Evolutionary conservation across 2,329 filamentous ascomycete genomes (phyloP).

Genomic region (Juglanconis oblonga): DNA sequence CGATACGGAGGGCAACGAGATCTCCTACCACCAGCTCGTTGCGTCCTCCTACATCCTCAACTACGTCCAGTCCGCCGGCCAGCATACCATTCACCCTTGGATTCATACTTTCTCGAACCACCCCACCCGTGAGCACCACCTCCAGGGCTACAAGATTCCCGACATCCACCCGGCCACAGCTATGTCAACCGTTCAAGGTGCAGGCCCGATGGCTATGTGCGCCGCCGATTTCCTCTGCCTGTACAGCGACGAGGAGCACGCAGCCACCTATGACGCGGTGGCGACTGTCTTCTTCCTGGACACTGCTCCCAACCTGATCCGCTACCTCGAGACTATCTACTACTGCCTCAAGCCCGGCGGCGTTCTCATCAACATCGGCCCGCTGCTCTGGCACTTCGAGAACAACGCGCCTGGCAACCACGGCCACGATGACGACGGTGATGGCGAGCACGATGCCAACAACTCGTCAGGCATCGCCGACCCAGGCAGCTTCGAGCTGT

Average conservation of each 20-base stretch:
- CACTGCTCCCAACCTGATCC: conserved; percentile 88
- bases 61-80: conserved; percentile 53
- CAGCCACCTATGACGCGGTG: conserved; percentile 72
- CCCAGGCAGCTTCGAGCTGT: conserved; percentile 85
- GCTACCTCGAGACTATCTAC: conserved; percentile 80
- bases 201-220: conserved; percentile 83
- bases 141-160: conserved; percentile 71
- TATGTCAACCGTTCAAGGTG: conserved; percentile 36
- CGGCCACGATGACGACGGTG: conserved; percentile 48
- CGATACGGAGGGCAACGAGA: conserved; percentile 83
- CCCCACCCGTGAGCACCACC: conserved; percentile 66
- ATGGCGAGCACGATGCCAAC: conserved; percentile 46
- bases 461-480: conserved; percentile 72
- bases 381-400: conserved; percentile 94
- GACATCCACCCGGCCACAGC: conserved; percentile 70
- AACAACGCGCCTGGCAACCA: conserved; percentile 62
- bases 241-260: conserved; percentile 65
- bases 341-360: conserved; percentile 77
- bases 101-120: conserved; percentile 88
- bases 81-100: conserved; percentile 81
- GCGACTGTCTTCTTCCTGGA: conserved; percentile 95
- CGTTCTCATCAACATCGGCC: conserved; percentile 84
- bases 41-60: conserved; percentile 78
- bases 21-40: conserved; percentile 94
- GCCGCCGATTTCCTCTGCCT: conserved; percentile 90